Evolutionary conservation across 106 monocot species (phyloP).

Genomic region (Allium sativum): DNA sequence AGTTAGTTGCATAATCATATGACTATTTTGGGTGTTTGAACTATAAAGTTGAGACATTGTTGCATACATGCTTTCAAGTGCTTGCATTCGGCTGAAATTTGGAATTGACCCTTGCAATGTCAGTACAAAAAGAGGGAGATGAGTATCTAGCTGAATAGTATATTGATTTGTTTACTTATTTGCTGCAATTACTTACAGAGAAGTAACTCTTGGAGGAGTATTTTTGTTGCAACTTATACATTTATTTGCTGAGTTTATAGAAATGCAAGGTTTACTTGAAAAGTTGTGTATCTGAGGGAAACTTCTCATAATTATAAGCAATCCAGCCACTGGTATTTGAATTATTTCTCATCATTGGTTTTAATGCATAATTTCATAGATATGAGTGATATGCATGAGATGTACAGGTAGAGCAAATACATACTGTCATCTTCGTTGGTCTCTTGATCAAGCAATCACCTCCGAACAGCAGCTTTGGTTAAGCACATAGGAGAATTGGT

Average conservation of each 20-base stretch:
- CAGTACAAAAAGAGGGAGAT: not conserved
- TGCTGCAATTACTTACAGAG: not conserved
- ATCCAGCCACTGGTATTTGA: not conserved
- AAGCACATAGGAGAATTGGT: not conserved
- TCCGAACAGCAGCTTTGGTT: not conserved
- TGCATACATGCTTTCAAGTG: slow-evolving; percentile 6
- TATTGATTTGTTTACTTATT: not conserved
- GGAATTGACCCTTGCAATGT: slow-evolving; percentile 3
- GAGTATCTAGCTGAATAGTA: not conserved
- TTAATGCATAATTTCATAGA: not conserved
- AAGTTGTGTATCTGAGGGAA: not conserved
- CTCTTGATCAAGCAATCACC: not conserved
- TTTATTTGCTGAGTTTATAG: not conserved
- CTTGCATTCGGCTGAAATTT: slow-evolving; percentile 4
- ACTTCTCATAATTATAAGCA: slow-evolving; percentile 1
- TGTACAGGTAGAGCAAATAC: not conserved
- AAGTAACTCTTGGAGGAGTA: slow-evolving; percentile 3
- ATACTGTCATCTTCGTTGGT: slow-evolving; percentile 7
- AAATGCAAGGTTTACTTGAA: not conserved
- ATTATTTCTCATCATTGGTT: not conserved
- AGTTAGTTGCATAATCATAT: not conserved
- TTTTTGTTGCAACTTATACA: slow-evolving; percentile 1
- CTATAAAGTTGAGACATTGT: not conserved
- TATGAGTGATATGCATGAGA: not conserved
- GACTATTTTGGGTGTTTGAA: not conserved